Percentiles rank a stretch among this genome's conserved stretches.
Conservation (phyloP, 129 eudicot species). For the Scalesia atractyloides region DNA sequence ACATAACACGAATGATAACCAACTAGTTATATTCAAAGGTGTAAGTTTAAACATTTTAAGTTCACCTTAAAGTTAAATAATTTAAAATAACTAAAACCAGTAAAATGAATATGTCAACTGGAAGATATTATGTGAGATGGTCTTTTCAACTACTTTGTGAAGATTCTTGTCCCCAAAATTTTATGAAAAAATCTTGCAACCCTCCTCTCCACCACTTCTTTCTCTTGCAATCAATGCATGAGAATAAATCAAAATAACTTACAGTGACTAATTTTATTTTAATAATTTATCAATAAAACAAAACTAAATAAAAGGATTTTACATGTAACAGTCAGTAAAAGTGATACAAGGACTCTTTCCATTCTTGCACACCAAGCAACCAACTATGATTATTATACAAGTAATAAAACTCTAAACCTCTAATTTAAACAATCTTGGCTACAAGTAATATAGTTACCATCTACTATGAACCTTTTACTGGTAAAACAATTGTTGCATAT, state of each 20-base stretch:
- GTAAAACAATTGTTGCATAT: slow-evolving; percentile 16
- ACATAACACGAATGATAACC: too few species aligned
- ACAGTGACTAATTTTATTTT: slow-evolving; percentile 18
- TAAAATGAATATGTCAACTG: slow-evolving; percentile 18
- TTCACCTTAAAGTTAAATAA: background rate
- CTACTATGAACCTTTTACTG: slow-evolving; percentile 21
- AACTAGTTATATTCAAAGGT: too few species aligned
- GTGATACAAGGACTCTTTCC: background rate
- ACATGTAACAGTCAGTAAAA: background rate
- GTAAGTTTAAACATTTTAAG: too few species aligned
- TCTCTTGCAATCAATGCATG: slow-evolving; percentile 26
- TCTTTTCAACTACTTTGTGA: slow-evolving; percentile 26
- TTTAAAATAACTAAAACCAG: background rate
- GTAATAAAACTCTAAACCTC: slow-evolving; percentile 29
- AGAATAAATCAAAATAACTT: slow-evolving; percentile 21
- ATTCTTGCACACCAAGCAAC: slow-evolving; percentile 10
- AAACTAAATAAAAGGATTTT: background rate
- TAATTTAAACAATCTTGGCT: slow-evolving; percentile 19
- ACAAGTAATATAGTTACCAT: background rate
- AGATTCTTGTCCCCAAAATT: slow-evolving; percentile 29
- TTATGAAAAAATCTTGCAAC: slow-evolving; percentile 20
- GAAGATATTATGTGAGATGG: slow-evolving; percentile 36
- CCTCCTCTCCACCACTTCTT: slow-evolving; percentile 32
- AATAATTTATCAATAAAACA: background rate
- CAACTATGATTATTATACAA: slow-evolving; percentile 14